Conservation (phyloP, 1,139 yeast genomes). For the Zhuliangozyma blackwelliae region DNA sequence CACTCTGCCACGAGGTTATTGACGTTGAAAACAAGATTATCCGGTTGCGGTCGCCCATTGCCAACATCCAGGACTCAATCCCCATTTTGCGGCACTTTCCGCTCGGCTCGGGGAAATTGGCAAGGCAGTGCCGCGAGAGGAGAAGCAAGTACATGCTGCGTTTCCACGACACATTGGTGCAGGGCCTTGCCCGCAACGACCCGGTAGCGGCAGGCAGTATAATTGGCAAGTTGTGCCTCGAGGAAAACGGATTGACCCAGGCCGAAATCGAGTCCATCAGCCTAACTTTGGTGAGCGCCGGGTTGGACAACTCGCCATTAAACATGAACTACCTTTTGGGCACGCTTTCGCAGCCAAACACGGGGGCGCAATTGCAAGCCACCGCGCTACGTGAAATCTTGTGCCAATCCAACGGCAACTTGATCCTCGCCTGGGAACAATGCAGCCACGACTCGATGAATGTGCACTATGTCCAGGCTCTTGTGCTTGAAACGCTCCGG, state of each 20-base stretch:
- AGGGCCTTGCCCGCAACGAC: conserved; percentile 6
- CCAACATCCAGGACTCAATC: conserved; percentile 59
- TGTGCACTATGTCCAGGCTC: conserved; percentile 51
- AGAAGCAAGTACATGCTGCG: conserved; percentile 54
- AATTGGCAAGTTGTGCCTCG: conserved; percentile 31
- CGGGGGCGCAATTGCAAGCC: conserved; percentile 44
- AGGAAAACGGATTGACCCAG: conserved; percentile 16
- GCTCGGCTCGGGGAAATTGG: conserved; percentile 10
- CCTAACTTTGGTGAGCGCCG: conserved; percentile 76
- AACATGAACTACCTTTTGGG: conserved; percentile 61
- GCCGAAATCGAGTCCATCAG: conserved; percentile 60
- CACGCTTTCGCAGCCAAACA: conserved; percentile 47
- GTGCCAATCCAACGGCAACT: conserved; percentile 22
- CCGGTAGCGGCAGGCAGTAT: conserved; percentile 28
- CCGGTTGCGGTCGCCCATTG: conserved; percentile 56
- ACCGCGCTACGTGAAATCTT: conserved; percentile 35
- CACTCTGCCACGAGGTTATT: conserved; percentile 51
- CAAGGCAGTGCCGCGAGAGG: conserved; percentile 26
- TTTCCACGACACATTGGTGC: conserved; percentile 18
- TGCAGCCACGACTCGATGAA: conserved; percentile 28
- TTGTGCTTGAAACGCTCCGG: conserved; percentile 61
- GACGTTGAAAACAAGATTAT: conserved; percentile 63
- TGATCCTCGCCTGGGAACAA: conserved; percentile 43
- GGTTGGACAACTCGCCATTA: conserved; percentile 68
- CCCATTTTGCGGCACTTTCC: conserved; percentile 44